Base-by-base conservation (phyloP, 1,284 basidiomycete species). In the Cryptococcus sp. region DNA sequence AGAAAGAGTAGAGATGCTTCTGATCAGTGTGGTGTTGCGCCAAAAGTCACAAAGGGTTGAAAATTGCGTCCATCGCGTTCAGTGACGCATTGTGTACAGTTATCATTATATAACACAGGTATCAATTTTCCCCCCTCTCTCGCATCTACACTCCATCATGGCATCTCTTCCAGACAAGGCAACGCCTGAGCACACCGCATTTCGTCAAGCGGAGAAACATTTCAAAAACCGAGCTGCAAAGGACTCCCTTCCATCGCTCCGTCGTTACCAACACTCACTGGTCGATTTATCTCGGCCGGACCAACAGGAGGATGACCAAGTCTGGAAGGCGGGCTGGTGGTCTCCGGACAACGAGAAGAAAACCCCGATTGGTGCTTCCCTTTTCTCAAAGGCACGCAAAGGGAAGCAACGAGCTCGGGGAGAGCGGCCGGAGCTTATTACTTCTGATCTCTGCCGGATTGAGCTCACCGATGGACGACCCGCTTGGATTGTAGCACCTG, bases 311-410 rank as follows among this genome's bases (percentile, higher is more conserved):
- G 65, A 73, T 25, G 77, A 79, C 55, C 65, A 64, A n/a, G 68
- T 78, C 0, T 76, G 64, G 66, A 48, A 20, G 39, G 72, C 75
- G 3, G 76, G 76, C 10, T 79, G 78, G 78, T 76, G 75, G 71
- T 62, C 62, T 1, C 62, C 63, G 3, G 57, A 55, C 5, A 52
- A 66, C 25, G 57, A 61, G 7, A 47, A 52, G 27, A 64, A 47
- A 15, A 20, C 19, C 3, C 20, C 35, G n/a, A 16, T 50, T 4
- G 25, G 38, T 4, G 16, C 16, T 17, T 50, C 35, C 11, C 51
- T 55, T 25, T 47, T 50, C n/a, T 51, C 46, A 46, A 49, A 48
- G 11, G 47, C 54, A 20, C 41, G 57, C 16, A 68, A 70, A 46
- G 65, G 63, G 10, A 73, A 73, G 42, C 54, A 56, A 45, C 66